These are phyloP conservation scores for Ceratobasidium sp. DNA, from an alignment of 1,284 basidiomycete genomes.

Conservation along the genomic window DNA sequence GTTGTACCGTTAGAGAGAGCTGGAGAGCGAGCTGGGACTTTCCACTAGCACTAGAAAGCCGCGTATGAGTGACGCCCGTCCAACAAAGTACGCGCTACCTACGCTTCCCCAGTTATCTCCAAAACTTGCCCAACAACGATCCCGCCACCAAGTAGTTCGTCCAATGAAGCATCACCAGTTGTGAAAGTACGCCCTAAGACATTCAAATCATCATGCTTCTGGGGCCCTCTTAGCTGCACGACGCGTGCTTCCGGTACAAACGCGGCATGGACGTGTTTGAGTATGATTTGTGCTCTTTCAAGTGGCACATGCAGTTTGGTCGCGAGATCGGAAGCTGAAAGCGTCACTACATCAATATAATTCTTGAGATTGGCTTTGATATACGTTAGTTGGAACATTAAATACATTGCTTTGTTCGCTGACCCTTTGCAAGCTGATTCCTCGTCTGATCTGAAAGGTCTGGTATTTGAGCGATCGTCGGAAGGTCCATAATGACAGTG, in stretches of 20 bases:
- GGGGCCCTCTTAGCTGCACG: constrained; percentile 41
- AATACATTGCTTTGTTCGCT: neutral
- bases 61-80: constrained; percentile 2
- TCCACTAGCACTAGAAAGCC: constrained; percentile 70
- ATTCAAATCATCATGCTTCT: constrained; percentile 9
- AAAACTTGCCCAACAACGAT: constrained; percentile 77
- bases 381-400: neutral
- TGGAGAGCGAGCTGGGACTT: constrained; percentile 88
- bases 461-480: constrained; percentile 33
- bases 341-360: constrained; percentile 47
- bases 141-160: constrained; percentile 74
- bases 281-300: constrained; percentile 35
- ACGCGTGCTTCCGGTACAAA: constrained; percentile 42
- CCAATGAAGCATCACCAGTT: constrained; percentile 72
- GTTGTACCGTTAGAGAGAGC: constrained; percentile 75
- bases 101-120: constrained; percentile 82
- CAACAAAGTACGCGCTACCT: neutral
- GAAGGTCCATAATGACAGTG: constrained; percentile 20
- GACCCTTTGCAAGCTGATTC: constrained; percentile 19
- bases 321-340: constrained; percentile 45
- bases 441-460: constrained; percentile 32
- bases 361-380: constrained; percentile 24
- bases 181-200: constrained; percentile 47
- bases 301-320: constrained; percentile 45
- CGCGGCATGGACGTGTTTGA: constrained; percentile 40